A percentile compares a stretch with the other conserved stretches of the same genome.
phyloP scores from a whole-genome alignment of 257 asterid species.

The Verbena officinalis region DNA sequence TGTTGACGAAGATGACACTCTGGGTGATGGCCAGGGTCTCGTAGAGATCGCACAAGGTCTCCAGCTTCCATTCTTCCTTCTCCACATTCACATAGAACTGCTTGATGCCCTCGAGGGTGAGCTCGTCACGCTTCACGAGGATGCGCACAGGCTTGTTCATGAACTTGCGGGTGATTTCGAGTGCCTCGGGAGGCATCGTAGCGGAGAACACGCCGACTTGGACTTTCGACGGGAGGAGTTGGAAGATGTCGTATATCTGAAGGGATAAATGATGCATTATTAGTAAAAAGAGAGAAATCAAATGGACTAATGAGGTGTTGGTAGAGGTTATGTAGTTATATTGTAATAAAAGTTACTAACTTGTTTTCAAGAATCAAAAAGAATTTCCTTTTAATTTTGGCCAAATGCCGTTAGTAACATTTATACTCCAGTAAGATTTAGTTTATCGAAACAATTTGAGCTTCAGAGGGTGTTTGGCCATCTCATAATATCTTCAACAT shows the following conservation, averaged over 20 bases:
- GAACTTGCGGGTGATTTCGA: constrained; percentile 64
- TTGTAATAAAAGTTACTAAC: no score
- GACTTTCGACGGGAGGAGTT: constrained; percentile 55
- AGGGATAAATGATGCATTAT: no score
- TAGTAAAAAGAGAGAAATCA: background rate
- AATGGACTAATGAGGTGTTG: background rate
- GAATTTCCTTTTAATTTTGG: no score
- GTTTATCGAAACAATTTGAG: no score
- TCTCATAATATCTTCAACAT: no score
- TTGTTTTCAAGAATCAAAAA: no score
- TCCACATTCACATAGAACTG: constrained; percentile 65
- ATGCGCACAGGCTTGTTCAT: constrained; percentile 70
- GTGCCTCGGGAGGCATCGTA: constrained; percentile 72
- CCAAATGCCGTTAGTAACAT: no score
- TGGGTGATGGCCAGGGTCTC: constrained; percentile 68
- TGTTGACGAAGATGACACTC: constrained; percentile 68
- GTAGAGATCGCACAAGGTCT: constrained; percentile 60
- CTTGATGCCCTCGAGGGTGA: constrained; percentile 65
- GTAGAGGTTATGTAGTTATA: background rate
- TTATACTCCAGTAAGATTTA: no score
- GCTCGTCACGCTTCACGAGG: constrained; percentile 64
- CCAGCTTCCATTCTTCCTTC: constrained; percentile 66
- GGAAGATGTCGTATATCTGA: constrained; percentile 66
- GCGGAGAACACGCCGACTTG: constrained; percentile 69
- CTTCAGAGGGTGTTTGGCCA: no score